Evolutionary conservation across 1,284 basidiomycete genomes (phyloP), one percentile per base, ranked within the genome.

Genomic region (Phylloporus sp.): DNA sequence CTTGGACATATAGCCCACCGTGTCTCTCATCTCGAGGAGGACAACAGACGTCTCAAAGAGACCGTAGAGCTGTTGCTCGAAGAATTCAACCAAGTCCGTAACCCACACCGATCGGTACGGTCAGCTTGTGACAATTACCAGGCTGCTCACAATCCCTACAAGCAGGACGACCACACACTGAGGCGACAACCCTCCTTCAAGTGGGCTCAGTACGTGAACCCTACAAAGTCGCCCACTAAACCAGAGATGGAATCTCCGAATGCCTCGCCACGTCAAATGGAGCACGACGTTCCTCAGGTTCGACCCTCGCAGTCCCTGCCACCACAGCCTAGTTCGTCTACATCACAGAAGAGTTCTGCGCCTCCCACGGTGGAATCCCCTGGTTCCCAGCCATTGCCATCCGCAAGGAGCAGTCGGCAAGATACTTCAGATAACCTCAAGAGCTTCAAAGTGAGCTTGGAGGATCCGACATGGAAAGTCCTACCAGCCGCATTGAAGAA

Each of bases 391-490:
- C 78, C 66, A 57, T 73, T 47, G 20, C 62, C 77, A 5, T 77
- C 83, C 6, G 66, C 76, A 6, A 78, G 75, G 45, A 80, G 84
- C 8, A 88, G 85, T 72, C 84, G 87, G 56, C 88, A 90, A 74
- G 91, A 93, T 55, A 92, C 88, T 72, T 85, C 89, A 20, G 92
- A 94, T 73, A 93, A 92, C 70, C 83, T 94, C 70, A 94, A 94
- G 83, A 93, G 91, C 77, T 94, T 94, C 85, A 94, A 94, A 81
- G 93, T 94, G 71, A 93, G 94, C 70, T 81, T 99, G 69, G 97
- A 99, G 69, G 98, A 99, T 80, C 97, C 98, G 0, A 98, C 97
- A 65, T 97, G 94, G 92, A 98, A 98, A 77, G 97, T 99, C 23
- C 84, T 99, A 23, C 97, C 98, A 0, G 97, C 97, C 1, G 98